Evolutionary conservation across 768 basidiomycete genomes (phyloP).

Genomic region (Steccherinum ochraceum): DNA sequence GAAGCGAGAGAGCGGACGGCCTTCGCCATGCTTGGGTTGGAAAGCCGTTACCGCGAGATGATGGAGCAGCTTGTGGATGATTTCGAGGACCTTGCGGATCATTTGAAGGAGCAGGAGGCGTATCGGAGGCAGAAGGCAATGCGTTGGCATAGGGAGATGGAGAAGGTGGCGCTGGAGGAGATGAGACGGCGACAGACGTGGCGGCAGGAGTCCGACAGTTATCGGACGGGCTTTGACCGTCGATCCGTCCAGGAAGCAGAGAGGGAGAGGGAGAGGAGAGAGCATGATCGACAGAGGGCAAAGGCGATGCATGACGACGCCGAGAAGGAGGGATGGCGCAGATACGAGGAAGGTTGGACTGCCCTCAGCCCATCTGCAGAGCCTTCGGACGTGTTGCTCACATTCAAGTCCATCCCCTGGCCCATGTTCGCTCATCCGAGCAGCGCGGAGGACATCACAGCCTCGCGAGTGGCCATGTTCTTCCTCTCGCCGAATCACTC

Average conservation of each 20-base stretch:
- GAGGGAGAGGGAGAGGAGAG: conserved; percentile 35
- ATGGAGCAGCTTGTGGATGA: conserved; percentile 50
- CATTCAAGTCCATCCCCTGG: conserved; percentile 69
- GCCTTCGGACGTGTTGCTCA: conserved; percentile 33
- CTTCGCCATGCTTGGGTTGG: conserved; percentile 19
- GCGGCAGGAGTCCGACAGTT: conserved; percentile 16
- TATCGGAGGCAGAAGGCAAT: conserved; percentile 42
- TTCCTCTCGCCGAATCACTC: conserved; percentile 65
- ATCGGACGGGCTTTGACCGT: conserved; percentile 29
- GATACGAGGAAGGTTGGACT: conserved; percentile 65
- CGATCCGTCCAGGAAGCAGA: conserved; percentile 32
- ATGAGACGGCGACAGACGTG: conserved; percentile 15
- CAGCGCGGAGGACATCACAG: conserved; percentile 42
- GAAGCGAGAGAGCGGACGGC: conserved; percentile 19
- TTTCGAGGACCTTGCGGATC: conserved; percentile 35
- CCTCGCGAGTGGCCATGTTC: conserved; percentile 50
- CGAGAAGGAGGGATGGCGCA: conserved; percentile 50
- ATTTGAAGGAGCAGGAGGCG: conserved; percentile 28
- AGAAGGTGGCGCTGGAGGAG: conserved; percentile 19
- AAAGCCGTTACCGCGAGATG: conserved; percentile 30
- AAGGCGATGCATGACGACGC: conserved; percentile 38
- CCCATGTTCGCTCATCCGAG: conserved; percentile 43
- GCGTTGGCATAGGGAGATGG: conserved; percentile 10
- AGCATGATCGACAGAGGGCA: conserved; percentile 21
- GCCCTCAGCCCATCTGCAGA: conserved; percentile 34